These are phyloP conservation scores for Kluyveromyces nonfermentans DNA, from an alignment of 805 yeast genomes.

Conservation along the genomic window DNA sequence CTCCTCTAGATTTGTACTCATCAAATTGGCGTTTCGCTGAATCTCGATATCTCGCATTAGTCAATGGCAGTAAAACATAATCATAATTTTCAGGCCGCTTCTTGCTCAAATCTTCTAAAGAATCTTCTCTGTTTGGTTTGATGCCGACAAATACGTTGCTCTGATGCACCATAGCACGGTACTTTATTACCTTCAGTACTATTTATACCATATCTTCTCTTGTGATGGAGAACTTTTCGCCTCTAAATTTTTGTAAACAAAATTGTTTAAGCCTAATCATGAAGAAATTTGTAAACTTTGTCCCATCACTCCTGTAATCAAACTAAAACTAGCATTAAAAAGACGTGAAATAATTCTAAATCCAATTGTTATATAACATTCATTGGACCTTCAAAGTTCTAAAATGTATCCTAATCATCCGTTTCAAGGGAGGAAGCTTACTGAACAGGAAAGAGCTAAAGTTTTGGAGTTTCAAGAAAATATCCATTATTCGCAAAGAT, in stretches of 20 bases:
- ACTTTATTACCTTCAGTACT: not conserved
- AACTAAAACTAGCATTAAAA: not conserved
- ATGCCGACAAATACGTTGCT: conserved; percentile 37
- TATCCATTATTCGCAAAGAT: conserved; percentile 87
- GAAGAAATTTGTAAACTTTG: not conserved
- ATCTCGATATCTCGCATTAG: conserved; percentile 42
- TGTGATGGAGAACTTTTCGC: not conserved
- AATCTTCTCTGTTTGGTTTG: conserved; percentile 32
- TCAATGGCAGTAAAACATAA: conserved; percentile 43
- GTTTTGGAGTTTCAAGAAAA: conserved; percentile 86
- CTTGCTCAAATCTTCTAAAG: conserved; percentile 24
- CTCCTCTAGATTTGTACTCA: conserved; percentile 18
- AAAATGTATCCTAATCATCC: conserved; percentile 11
- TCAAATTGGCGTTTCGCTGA: conserved; percentile 33
- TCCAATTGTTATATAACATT: not conserved
- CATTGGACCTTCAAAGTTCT: not conserved
- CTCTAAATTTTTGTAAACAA: not conserved
- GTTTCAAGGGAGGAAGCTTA: conserved; percentile 50
- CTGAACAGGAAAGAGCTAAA: conserved; percentile 76
- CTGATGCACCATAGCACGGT: conserved; percentile 10
- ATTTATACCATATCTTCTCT: not conserved
- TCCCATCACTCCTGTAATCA: not conserved
- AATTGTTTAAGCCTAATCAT: not conserved
- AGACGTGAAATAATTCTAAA: not conserved
- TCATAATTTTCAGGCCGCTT: conserved; percentile 33